Conservation (phyloP, 2,329 filamentous ascomycete species). For the Leptographium lundbergii region DNA sequence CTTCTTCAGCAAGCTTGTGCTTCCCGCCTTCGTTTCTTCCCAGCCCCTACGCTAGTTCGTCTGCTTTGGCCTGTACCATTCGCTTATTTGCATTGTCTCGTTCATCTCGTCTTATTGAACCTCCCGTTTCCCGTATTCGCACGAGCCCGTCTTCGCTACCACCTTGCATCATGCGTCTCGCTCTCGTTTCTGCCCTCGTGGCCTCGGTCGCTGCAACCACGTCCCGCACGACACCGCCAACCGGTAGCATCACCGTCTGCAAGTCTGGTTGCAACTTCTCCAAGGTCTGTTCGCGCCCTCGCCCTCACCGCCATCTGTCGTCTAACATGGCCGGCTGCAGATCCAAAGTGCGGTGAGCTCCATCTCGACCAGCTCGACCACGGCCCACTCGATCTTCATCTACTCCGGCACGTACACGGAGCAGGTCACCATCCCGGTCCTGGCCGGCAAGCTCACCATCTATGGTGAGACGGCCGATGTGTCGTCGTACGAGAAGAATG, state of each 20-base stretch:
- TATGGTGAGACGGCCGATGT: conserved; percentile 43
- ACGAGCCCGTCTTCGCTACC: too few species aligned
- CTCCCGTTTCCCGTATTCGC: too few species aligned
- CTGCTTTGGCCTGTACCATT: too few species aligned
- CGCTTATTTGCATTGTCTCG: too few species aligned
- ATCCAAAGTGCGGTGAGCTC: conserved; percentile 46
- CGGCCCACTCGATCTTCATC: conserved; percentile 49
- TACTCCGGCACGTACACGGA: conserved; percentile 46
- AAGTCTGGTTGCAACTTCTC: conserved; percentile 1
- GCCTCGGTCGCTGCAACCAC: background rate
- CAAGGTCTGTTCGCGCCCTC: background rate
- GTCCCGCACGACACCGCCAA: background rate
- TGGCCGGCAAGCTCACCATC: conserved; percentile 34
- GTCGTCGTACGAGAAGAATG: conserved; percentile 39
- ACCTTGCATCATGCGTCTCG: background rate
- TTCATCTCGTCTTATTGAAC: background rate
- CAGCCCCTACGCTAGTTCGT: too few species aligned
- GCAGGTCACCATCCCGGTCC: conserved; percentile 40
- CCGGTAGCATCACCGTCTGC: conserved; percentile 9
- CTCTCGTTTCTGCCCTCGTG: background rate
- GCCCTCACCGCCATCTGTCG: background rate
- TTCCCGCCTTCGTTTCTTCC: too few species aligned
- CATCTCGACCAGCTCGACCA: conserved; percentile 36
- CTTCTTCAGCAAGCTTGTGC: too few species aligned
- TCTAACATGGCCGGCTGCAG: background rate